Evolutionary conservation across 768 basidiomycete genomes (phyloP), one percentile per base, ranked within the genome.

Genomic region (Tephrocybe sp.): DNA sequence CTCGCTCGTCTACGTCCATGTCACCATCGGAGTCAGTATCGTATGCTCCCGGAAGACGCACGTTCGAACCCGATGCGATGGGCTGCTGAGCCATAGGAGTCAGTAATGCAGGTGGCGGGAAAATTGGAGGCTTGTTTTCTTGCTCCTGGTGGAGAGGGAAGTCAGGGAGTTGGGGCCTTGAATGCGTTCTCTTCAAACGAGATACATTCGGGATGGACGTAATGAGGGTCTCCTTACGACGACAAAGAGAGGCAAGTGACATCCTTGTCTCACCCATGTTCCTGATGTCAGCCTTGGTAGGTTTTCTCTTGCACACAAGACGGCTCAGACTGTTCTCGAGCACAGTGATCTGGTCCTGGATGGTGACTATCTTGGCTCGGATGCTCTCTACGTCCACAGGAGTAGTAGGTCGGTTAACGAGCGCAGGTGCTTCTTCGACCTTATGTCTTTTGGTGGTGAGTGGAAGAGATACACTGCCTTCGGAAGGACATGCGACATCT

Each of bases 391-490:
- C 48, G 40, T 68, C 58, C 12, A 59, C 50, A 2, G 15, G 48
- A 5, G 56, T 47, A 5, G 68, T 56, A 8, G 68, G 71, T 1
- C 54, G 58, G 38, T 67, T 66, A 5, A 36, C 34, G 25, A 30
- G 31, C 5, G 24, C 39, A 12, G 60, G 49, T 11, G 44, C 32
- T 25, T 53, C 44, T 43, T 68, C 67, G 3, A 54, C 49, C 53
- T 69, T 73, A 9, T 55, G 50, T 44, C 64, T 68, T 52, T 70
- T 70, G 46, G 34, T 27, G 11, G 24, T 15, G 28, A 39, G 16
- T 4, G 18, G 30, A 32, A 34, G 18, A 28, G 48, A 39, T n/a
- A 45, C 35, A 21, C 51, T 51, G 26, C 44, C 34, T 12, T 39
- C 48, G 22, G 47, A 25, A 40, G 36, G 55, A 34, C 69, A 60